A percentile compares a stretch with the other conserved stretches of the same genome.
These are phyloP conservation scores for Penicillium decumbens DNA, from an alignment of 2,329 filamentous ascomycete genomes.

Conservation along the genomic window DNA sequence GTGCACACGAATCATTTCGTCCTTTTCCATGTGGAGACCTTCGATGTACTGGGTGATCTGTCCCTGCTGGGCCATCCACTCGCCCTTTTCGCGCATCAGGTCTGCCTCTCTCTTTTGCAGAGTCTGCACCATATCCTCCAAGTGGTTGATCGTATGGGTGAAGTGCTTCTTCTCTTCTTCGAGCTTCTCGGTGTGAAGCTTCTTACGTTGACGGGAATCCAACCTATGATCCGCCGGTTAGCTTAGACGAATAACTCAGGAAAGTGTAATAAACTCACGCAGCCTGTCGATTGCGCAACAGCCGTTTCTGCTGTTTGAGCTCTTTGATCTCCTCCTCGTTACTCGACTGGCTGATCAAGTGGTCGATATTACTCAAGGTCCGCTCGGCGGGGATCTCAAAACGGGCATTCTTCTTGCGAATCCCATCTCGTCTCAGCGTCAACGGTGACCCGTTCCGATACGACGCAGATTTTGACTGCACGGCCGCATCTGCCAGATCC, in stretches of 20 bases:
- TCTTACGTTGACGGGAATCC: constrained; percentile 95
- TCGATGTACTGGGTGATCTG: constrained; percentile 71
- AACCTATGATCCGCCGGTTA: constrained; percentile 53
- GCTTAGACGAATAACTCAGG: background rate
- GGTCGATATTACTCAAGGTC: constrained; percentile 90
- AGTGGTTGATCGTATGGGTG: constrained; percentile 66
- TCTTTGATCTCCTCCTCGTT: constrained; percentile 94
- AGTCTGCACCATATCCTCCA: constrained; percentile 71
- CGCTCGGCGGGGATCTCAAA: constrained; percentile 95
- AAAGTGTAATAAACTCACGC: constrained; percentile 61
- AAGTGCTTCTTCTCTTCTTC: constrained; percentile 96
- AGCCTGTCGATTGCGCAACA: constrained; percentile 91
- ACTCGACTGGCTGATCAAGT: constrained; percentile 74
- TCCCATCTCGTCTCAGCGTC: constrained; percentile 72
- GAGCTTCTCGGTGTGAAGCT: constrained; percentile 93
- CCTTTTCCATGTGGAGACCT: constrained; percentile 75
- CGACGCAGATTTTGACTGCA: constrained; percentile 60
- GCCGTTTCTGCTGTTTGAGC: constrained; percentile 94
- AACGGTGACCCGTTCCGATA: constrained; percentile 69
- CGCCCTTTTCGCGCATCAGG: constrained; percentile 52
- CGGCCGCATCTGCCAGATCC: constrained; percentile 47
- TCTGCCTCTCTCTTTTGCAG: constrained; percentile 59
- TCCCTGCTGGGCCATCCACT: constrained; percentile 68
- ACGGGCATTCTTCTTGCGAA: constrained; percentile 97
- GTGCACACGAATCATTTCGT: constrained; percentile 82